Conservation (phyloP, 2,329 filamentous ascomycete species). For the Didymellaceae sp. region DNA sequence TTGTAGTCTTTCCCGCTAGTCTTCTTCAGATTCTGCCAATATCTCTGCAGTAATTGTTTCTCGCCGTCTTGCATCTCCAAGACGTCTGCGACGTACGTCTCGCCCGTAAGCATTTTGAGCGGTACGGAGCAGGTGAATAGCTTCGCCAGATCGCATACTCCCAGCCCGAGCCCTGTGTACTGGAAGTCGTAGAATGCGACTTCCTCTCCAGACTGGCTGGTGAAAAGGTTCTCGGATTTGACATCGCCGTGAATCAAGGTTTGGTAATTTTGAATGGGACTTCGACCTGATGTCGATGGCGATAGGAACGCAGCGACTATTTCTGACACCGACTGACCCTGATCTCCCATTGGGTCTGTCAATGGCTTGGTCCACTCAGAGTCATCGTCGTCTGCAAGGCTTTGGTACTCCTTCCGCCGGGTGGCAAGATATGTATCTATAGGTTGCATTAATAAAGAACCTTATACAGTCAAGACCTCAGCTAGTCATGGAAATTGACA, state of each 20-base stretch:
- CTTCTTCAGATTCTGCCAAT: constrained; percentile 51
- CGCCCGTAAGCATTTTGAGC: constrained; percentile 55
- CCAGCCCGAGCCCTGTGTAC: constrained; percentile 68
- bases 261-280: constrained; percentile 52
- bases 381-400: constrained; percentile 50
- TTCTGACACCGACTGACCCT: constrained; percentile 56
- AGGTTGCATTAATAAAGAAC: not conserved
- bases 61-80: constrained; percentile 62
- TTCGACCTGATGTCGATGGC: constrained; percentile 43
- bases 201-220: constrained; percentile 54
- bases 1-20: constrained; percentile 53
- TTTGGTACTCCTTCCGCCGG: constrained; percentile 62
- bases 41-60: constrained; percentile 58
- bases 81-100: constrained; percentile 42
- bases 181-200: constrained; percentile 75
- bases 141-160: constrained; percentile 71
- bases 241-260: constrained; percentile 73
- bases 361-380: constrained; percentile 64
- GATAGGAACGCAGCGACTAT: constrained; percentile 60
- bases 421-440: constrained; percentile 69
- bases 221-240: constrained; percentile 73
- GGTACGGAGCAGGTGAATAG: constrained; percentile 72
- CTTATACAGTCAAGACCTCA: too few relatives aligned
- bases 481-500: not conserved
- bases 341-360: constrained; percentile 46